phyloP scores from a whole-genome alignment of 345 rosid species.

The Arabidopsis arenosa region DNA sequence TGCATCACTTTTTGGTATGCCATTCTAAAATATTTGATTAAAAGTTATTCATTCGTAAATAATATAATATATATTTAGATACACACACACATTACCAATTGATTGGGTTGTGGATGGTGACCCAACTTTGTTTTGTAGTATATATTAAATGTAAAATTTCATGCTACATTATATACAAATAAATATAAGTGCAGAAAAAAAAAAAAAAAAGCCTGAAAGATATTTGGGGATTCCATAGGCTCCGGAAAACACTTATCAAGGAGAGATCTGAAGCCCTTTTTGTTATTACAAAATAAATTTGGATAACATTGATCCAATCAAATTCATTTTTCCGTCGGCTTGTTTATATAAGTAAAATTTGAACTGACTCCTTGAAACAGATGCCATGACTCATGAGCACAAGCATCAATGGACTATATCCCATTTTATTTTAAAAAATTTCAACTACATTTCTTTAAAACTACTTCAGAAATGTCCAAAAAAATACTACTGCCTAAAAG shows the following conservation, averaged over 20 bases:
- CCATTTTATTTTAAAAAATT: not conserved
- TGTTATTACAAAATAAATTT: conserved; percentile 13
- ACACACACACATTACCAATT: not conserved
- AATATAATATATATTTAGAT: not conserved
- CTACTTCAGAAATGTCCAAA: not conserved
- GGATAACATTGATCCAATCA: conserved; percentile 36
- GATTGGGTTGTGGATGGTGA: not conserved
- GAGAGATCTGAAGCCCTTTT: conserved; percentile 35
- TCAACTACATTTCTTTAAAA: not conserved
- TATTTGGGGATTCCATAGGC: conserved; percentile 25
- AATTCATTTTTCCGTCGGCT: conserved; percentile 7
- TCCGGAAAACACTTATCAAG: conserved; percentile 35
- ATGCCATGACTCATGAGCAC: conserved; percentile 22
- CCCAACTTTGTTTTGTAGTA: not conserved
- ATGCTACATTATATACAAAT: not conserved
- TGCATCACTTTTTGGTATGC: conserved; percentile 31
- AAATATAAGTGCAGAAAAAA: not conserved
- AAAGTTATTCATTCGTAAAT: not conserved
- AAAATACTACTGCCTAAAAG: not conserved
- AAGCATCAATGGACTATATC: conserved; percentile 21
- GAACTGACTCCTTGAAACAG: conserved; percentile 14
- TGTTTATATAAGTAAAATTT: conserved; percentile 2
- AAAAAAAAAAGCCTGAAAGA: not conserved
- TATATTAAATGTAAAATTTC: not conserved
- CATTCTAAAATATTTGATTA: not conserved